Percentiles rank a stretch among this genome's conserved stretches.
These are phyloP conservation scores for Epichloe amarillans DNA, from an alignment of 2,329 filamentous ascomycete species.

Conservation along the genomic window DNA sequence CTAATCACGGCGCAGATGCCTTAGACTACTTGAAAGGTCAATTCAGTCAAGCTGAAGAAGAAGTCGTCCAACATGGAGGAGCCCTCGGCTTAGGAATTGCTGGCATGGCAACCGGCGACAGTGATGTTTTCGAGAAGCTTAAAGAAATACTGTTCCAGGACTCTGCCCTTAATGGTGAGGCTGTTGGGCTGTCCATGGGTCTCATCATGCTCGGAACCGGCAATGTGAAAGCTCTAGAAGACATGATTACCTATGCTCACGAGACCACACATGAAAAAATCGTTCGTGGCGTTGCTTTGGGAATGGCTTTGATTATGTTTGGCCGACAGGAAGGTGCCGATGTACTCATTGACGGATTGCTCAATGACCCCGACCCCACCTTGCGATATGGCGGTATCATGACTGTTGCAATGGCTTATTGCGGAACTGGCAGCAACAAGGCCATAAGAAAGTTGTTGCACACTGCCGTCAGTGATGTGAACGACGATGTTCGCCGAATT, in stretches of 20 bases:
- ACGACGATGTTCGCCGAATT: constrained; percentile 88
- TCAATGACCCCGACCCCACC: constrained; percentile 87
- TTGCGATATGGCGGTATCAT: constrained; percentile 95
- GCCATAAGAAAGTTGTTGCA: constrained; percentile 92
- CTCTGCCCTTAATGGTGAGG: constrained; percentile 92
- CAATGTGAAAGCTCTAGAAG: constrained; percentile 81
- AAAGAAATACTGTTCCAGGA: constrained; percentile 82
- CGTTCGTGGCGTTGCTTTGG: constrained; percentile 84
- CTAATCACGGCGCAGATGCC: constrained; percentile 90
- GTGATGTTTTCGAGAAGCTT: constrained; percentile 82
- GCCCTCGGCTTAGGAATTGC: constrained; percentile 91
- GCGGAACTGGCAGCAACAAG: constrained; percentile 95
- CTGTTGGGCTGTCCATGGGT: constrained; percentile 90
- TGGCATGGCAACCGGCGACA: constrained; percentile 90
- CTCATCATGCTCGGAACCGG: constrained; percentile 98
- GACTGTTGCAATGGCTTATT: constrained; percentile 96
- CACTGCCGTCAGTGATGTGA: constrained; percentile 94
- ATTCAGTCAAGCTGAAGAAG: constrained; percentile 65
- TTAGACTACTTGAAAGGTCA: constrained; percentile 65
- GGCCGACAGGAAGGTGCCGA: constrained; percentile 89
- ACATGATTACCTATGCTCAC: constrained; percentile 96
- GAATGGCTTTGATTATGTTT: constrained; percentile 98
- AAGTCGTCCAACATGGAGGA: constrained; percentile 94
- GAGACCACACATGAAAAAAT: constrained; percentile 99
- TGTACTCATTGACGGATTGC: constrained; percentile 81